Evolutionary conservation across 495 filamentous ascomycete species (phyloP), one percentile per base, ranked within the genome.

Genomic region (Chlorociboria aeruginascens): DNA sequence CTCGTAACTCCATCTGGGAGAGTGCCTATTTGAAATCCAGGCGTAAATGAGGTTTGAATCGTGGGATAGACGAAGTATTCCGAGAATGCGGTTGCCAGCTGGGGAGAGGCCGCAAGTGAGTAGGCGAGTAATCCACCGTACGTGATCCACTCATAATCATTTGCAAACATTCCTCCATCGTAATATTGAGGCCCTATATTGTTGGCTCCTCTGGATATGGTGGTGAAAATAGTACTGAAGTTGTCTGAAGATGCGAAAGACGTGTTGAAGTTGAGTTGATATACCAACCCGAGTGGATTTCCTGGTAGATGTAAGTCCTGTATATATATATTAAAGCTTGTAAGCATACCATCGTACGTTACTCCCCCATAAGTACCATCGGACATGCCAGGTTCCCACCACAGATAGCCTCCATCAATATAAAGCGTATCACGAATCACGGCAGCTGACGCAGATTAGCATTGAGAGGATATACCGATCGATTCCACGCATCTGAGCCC

Each of bases 101-200:
- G 77, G 7, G 54, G 16, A 2, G 57, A 7, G 32, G 53, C 58
- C 7, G 28, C 20, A 4, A 35, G 40, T 1, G 59, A 63, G 7
- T 46, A 20, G 7, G 11, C 30, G 14, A 68, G 12, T 14, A 69
- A 44, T 13, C 75, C 74, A 17, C 73, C 76, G 44, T 73, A 80
- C 7, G 70, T 52, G 40, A 66, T 76, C 48, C 79, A 76, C 50
- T 80, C 70, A 34, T 75, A 61, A 32, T 85, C 62, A 49, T 85
- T 87, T 17, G 71, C 74, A 16, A 87, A 70, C 67, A 87, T 75
- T 8, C 69, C 72, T 8, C 83, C 83, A 46, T 83, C 77, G 6
- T 65, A 38, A 48, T 77, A 81, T 49, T 75, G 74, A 0, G 76
- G 78, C 1, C 70, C 77, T 49, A 79, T 50, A 50, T 79, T 79